Evolutionary conservation across 257 asterid genomes (phyloP), one percentile per base, ranked within the genome.

Genomic region (Leonotis leonurus): DNA sequence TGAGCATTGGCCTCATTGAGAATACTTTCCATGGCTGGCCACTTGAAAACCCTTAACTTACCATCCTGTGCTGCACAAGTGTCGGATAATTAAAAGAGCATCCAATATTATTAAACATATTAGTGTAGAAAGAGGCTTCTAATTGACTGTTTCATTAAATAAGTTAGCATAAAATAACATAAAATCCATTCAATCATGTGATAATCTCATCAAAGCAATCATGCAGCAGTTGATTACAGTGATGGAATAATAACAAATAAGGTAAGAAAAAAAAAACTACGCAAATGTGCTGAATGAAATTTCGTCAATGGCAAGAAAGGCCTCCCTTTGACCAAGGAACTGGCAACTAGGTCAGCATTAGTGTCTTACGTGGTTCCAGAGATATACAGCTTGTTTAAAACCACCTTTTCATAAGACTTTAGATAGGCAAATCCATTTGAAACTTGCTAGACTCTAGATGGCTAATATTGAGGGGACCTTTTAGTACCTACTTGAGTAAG

Each of bases 41-140:
- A 93, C 80, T 81, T 79, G 66, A 79, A 93, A 71, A 85, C 85
- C 82, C 93, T 88, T 64, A 93, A 81, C 76, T 82, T 87, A 69
- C 99, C 99, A 70, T 93, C 97, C 99, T 92, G 90, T 60, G 58
- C 80, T 71, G 83, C 86, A 79, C 73, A 71, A 78, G 73, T 63
- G 60, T 35, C 56, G 36, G 73, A 73, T 52, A 56, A 66, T 74
- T 44, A 73, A 67, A 55, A 51, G 39, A 57, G 22, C 52, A 43
- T n/a, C n/a, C n/a, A 16, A 9, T 9, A 0, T 54, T 27, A 39
- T 32, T 40, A 14, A 43, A 41, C n/a, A 53, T 46, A 43, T 45
- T 37, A 9, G 65, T 21, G 59, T 22, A 55, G 53, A 69, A 44
- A 65, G n/a, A n/a, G n/a, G n/a, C n/a, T n/a, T n/a, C n/a, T n/a